Evolutionary conservation across 2,329 filamentous ascomycete genomes (phyloP), one percentile per base, ranked within the genome.

Genomic region (Scolecobasidium constrictum): DNA sequence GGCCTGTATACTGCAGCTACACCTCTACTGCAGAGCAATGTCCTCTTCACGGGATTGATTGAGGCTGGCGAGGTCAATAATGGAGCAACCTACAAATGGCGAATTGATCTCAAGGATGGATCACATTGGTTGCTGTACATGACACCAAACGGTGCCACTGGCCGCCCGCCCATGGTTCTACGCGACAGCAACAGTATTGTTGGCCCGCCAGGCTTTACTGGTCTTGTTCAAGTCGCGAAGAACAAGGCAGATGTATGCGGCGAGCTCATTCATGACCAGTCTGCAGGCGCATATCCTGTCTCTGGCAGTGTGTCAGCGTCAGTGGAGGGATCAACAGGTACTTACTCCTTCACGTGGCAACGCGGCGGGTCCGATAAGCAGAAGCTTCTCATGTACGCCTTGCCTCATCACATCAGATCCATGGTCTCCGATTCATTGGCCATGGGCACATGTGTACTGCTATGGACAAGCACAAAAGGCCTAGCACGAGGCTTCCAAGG

Each of bases 161-260:
- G 43, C 15, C 22, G 21, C 7, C 43, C 43, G 5, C 21, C 35
- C 23, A 38, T 46, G 6, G 33, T 19, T 5, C 15, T 46, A 5
- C 13, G 76, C 41, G 81, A 81, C 49, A 79, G 78, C 47, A 74
- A 73, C 11, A 66, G 77, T 13, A 72, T 88, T 2, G 71, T 76
- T 46, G 80, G 85, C 1, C 72, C 72, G 17, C 65, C 67, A 3
- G 72, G 74, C 0, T 96, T 92, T 60, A 75, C 74, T 41, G 92
- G 92, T 9, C 73, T 75, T 0, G 74, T 96, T 7, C 92, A 98
- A 55, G 69, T 95, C 15, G 79, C 83, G 16, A 95, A 94, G 60
- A 77, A 86, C 43, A 78, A 83, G 2, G 55, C 62, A 0, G 64
- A 64, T 3, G 63, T 65, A 15, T 68, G 67, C 17, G 77, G 75